A percentile compares a stretch with the other conserved stretches of the same genome.
Evolutionary conservation across 1,139 yeast species (phyloP).

Genomic region (Scheffersomyces quercinus): DNA sequence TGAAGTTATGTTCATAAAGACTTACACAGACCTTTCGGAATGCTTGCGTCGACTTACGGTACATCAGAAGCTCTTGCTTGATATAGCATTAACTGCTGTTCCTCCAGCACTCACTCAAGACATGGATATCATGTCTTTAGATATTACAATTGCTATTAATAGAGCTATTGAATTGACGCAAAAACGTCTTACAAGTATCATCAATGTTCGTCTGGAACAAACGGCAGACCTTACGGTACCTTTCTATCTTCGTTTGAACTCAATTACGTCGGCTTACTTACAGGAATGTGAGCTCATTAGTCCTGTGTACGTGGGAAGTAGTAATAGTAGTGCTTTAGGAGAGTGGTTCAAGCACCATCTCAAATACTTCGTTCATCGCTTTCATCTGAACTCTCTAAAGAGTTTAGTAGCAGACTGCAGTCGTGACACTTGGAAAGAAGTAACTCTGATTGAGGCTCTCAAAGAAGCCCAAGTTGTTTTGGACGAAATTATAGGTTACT

Average conservation of each 20-base stretch:
- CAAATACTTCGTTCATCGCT: constrained; percentile 56
- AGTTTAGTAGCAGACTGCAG: constrained; percentile 54
- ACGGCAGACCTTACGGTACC: constrained; percentile 56
- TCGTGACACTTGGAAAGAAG: constrained; percentile 79
- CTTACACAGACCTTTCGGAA: constrained; percentile 67
- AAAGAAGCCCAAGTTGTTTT: constrained; percentile 50
- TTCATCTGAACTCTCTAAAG: constrained; percentile 54
- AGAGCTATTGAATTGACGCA: constrained; percentile 75
- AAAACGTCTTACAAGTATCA: constrained; percentile 71
- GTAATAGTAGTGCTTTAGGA: constrained; percentile 51
- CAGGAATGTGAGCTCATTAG: constrained; percentile 84
- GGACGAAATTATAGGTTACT: constrained; percentile 56
- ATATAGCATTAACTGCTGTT: constrained; percentile 62
- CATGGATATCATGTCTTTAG: constrained; percentile 58
- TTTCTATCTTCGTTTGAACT: constrained; percentile 65
- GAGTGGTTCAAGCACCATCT: constrained; percentile 71
- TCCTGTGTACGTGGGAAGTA: constrained; percentile 65
- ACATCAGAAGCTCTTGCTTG: constrained; percentile 79
- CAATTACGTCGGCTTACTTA: constrained; percentile 67
- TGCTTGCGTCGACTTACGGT: constrained; percentile 70
- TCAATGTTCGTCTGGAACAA: constrained; percentile 76
- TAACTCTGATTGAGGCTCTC: constrained; percentile 25
- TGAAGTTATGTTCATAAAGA: constrained; percentile 63
- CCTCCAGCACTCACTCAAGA: constrained; percentile 34
- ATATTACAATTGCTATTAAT: constrained; percentile 60